Base-by-base conservation (phyloP, 305 asterid genomes). In the Fraxinus angustifolia region DNA sequence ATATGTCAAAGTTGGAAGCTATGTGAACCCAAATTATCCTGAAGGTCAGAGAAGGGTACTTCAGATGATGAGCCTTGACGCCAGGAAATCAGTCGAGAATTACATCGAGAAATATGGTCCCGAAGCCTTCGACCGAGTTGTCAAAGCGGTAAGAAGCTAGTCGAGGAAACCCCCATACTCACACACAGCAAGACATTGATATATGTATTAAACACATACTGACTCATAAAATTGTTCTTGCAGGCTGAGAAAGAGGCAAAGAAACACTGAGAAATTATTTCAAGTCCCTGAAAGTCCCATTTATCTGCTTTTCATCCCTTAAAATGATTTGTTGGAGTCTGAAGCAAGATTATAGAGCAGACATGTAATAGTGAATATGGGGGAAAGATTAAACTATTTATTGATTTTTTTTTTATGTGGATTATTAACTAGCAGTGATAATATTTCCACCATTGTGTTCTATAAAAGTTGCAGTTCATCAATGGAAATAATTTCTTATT, bases 41-140 rank as follows among this genome's bases (percentile, higher is more conserved):
- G 91, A 90, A 75, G 91, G 87, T 0, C 98, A 93, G 33, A 87
- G 95, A 72, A 90, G 83, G 81, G 93, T 88, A 4, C 98, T 96
- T 53, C 97, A 96, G 82, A 91, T 96, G 99, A 90, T 96, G 97
- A 96, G 95, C 85, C 94, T 90, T 5, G 98, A 96, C 79, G 98
- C 99, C 14, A 85, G 98, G 72, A 91, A 91, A 78, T 85, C 97
- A 0, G 99, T 93, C 0, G 98, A 94, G 81, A 88, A 81, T 58
- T 96, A 91, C 80, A 96, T 96, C 14, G 97, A 92, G 8, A 90
- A 84, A 70, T 81, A 91, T 56, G 98, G 98, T 3, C 92, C 93
- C 0, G 97, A 94, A 31, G 91, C 99, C 73, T 94, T 96, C 38
- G 98, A 96, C 19, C 75, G 97, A 79, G 92, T 96, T 10, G 89